phyloP scores from a whole-genome alignment of 2,329 filamentous ascomycete genomes.

The Botrytis fabae region DNA sequence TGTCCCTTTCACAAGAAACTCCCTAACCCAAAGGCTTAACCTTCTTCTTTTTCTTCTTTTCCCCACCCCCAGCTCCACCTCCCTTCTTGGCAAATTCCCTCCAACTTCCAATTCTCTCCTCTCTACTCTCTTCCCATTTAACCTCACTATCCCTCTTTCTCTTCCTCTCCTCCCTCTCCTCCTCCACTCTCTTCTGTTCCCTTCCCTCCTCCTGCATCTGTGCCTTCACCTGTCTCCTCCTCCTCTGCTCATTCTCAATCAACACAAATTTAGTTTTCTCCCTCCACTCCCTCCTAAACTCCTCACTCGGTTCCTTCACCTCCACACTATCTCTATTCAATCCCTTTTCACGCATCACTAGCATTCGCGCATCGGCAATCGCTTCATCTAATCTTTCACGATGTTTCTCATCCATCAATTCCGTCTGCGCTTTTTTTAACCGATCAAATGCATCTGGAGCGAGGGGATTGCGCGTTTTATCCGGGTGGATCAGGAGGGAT shows the following conservation, averaged over 20 bases:
- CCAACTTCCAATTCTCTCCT: conserved; percentile 92
- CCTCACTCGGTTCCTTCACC: conserved; percentile 65
- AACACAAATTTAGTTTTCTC: conserved; percentile 88
- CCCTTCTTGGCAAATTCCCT: conserved; percentile 79
- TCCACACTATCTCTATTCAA: conserved; percentile 86
- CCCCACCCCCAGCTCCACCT: conserved; percentile 46
- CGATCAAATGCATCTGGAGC: conserved; percentile 96
- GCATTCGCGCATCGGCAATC: conserved; percentile 92
- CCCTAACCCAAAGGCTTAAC: conserved; percentile 39
- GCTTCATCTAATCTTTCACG: conserved; percentile 86
- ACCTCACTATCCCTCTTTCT: conserved; percentile 89
- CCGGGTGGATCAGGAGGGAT: conserved; percentile 97
- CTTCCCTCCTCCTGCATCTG: conserved; percentile 96
- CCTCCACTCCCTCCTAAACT: conserved; percentile 83
- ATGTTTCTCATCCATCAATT: conserved; percentile 91
- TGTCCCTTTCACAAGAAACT: neutral
- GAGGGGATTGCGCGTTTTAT: conserved; percentile 89
- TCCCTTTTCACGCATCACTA: conserved; percentile 91
- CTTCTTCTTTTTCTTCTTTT: conserved; percentile 73
- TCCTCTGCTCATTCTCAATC: conserved; percentile 86
- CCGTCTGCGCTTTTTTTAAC: conserved; percentile 89
- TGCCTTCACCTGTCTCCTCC: conserved; percentile 82
- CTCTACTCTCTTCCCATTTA: conserved; percentile 91
- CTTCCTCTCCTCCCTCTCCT: conserved; percentile 78
- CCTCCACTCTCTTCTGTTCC: conserved; percentile 81